Conservation (phyloP, 352 stramenopile genomes). For the Nothophytophthora sp. region DNA sequence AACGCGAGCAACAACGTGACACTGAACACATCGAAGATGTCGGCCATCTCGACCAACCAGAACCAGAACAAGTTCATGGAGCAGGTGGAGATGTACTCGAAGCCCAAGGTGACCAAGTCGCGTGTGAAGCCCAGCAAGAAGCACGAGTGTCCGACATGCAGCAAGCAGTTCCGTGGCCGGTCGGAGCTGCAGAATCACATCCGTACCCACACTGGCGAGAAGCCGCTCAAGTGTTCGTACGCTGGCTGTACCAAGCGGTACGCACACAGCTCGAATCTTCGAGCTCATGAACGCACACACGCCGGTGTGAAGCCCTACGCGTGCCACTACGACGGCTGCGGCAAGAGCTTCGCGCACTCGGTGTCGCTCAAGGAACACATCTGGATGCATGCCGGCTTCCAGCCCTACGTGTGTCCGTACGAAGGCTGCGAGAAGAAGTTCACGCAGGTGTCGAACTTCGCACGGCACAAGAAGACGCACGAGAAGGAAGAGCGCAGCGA, state of each 20-base stretch:
- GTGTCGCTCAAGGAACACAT: constrained; percentile 93
- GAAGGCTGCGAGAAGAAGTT: constrained; percentile 91
- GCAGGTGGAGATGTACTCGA: constrained; percentile 89
- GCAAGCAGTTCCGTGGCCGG: constrained; percentile 83
- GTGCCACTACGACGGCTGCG: constrained; percentile 89
- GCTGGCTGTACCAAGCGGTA: constrained; percentile 88
- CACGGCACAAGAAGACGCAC: constrained; percentile 87
- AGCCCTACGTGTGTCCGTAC: constrained; percentile 91
- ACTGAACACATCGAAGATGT: constrained; percentile 74
- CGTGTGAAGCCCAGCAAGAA: constrained; percentile 87
- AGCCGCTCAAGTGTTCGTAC: constrained; percentile 89
- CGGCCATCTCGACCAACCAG: constrained; percentile 66
- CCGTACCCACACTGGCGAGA: constrained; percentile 90
- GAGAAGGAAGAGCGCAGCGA: constrained; percentile 72
- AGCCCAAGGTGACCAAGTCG: constrained; percentile 86
- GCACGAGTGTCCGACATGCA: constrained; percentile 84
- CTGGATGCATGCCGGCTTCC: constrained; percentile 90
- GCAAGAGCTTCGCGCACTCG: constrained; percentile 90
- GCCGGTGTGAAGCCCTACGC: constrained; percentile 90
- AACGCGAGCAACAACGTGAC: constrained; percentile 28
- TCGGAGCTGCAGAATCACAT: constrained; percentile 90
- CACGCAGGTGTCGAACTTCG: constrained; percentile 88
- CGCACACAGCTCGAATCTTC: constrained; percentile 90
- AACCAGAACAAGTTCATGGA: constrained; percentile 88
- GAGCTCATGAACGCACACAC: constrained; percentile 91